Evolutionary conservation across 2,329 filamentous ascomycete genomes (phyloP), one percentile per base, ranked within the genome.

Genomic region (Aphanocladium album): DNA sequence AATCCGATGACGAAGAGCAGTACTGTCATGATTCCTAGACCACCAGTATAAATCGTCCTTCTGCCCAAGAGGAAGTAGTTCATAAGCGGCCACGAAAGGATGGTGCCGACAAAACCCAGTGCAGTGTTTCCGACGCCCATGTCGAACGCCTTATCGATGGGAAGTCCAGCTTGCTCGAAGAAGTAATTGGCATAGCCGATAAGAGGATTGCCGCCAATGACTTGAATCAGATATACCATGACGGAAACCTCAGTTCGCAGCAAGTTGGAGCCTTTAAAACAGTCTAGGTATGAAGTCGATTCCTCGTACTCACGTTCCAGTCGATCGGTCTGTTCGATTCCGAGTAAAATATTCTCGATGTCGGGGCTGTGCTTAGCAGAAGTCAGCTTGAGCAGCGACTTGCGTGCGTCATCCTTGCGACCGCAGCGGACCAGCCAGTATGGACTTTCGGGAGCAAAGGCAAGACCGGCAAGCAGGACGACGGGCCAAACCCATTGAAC

Each of bases 181-280:
- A 74, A 74, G 61, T 72, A 74, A 41, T 66, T 87, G 1, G 83
- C 85, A 64, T 87, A 89, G 60, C 83, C 83, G 52, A 86, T 84
- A 64, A 89, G 81, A 16, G 85, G 84, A 63, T 85, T 84, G 25
- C 86, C 85, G 56, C 81, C 83, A 2, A 88, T 74, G 21, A 87
- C 86, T 67, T 89, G 86, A 3, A 85, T 85, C 3, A 83, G 80
- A 76, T 86, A 89, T 7, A 86, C 83, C 69, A 86, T 85, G 62
- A 78, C 76, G 4, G 80, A 77, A 37, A 84, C 83, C 67, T 84
- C 82, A 0, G 82, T 84, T 21, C 82, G 77, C n/a, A 80, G 75
- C 19, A 77, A 67, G 62, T 82, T 81, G 43, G 75, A 72, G 1
- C 77, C 79, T 47, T 71, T 77, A 65, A 84, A 77, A 52, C 80